A percentile compares a stretch with the other conserved stretches of the same genome.
Conservation (phyloP, 208 protist genomes). For the Trypanosoma cruzi region DNA sequence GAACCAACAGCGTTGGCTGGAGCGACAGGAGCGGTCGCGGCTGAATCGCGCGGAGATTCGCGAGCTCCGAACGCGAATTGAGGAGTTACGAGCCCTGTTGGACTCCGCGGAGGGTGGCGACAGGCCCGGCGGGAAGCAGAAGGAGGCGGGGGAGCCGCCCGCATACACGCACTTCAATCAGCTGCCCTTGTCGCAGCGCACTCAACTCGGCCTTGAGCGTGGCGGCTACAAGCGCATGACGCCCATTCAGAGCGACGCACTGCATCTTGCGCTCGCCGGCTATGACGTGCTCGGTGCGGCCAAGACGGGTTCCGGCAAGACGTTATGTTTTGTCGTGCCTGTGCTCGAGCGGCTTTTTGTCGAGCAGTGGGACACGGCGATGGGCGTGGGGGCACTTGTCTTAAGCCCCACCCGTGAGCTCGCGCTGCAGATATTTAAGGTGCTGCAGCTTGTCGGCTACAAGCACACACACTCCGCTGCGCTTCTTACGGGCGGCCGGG, state of each 20-base stretch:
- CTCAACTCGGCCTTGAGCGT: slow-evolving; percentile 89
- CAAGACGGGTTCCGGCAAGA: slow-evolving; percentile 99
- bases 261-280: slow-evolving; percentile 95
- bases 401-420: slow-evolving; percentile 99
- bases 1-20: slow-evolving; percentile 72
- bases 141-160: not conserved
- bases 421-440: slow-evolving; percentile 99
- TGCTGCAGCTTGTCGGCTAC: slow-evolving; percentile 94
- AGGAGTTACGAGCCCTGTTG: slow-evolving; percentile 47
- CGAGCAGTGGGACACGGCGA: slow-evolving; percentile 85
- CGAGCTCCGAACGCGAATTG: slow-evolving; percentile 34
- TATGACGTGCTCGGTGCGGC: slow-evolving; percentile 98
- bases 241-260: slow-evolving; percentile 95
- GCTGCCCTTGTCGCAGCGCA: slow-evolving; percentile 92
- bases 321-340: slow-evolving; percentile 98
- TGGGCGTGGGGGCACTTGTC: slow-evolving; percentile 97
- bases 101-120: slow-evolving; percentile 52
- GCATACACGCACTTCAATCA: slow-evolving; percentile 69
- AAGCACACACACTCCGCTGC: slow-evolving; percentile 95
- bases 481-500: slow-evolving; percentile 98
- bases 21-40: slow-evolving; percentile 84
- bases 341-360: slow-evolving; percentile 94
- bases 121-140: slow-evolving; percentile 26
- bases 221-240: slow-evolving; percentile 95
- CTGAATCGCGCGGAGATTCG: slow-evolving; percentile 74